Evolutionary conservation across 2,329 filamentous ascomycete genomes (phyloP).

Genomic region (Neopestalotiopsis sp.): DNA sequence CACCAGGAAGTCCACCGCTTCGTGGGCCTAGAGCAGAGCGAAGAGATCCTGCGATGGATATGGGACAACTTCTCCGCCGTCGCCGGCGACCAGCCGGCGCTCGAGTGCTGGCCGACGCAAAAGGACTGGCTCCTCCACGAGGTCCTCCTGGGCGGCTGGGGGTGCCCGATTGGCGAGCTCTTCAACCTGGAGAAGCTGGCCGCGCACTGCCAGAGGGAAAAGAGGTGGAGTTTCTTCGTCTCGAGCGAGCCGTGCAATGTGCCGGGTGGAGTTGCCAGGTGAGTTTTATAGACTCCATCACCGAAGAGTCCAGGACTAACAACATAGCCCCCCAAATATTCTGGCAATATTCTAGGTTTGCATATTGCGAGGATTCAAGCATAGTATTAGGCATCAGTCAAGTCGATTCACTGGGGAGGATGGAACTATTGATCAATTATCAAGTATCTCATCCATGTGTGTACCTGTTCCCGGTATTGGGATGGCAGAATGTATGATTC

Average conservation of each 20-base stretch:
- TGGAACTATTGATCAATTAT: not conserved
- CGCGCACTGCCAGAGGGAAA: conserved; percentile 39
- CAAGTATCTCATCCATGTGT: not conserved
- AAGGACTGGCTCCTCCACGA: conserved; percentile 43
- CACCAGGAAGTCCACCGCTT: conserved; percentile 47
- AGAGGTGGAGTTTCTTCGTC: conserved; percentile 52
- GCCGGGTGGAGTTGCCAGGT: conserved; percentile 40
- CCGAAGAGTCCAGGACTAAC: not conserved
- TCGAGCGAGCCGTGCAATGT: conserved; percentile 52
- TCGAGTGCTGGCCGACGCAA: conserved; percentile 42
- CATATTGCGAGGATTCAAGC: not conserved
- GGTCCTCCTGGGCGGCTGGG: conserved; percentile 53
- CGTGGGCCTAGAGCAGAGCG: conserved; percentile 52
- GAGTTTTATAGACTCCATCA: conserved; percentile 3
- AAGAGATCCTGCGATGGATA: conserved; percentile 47
- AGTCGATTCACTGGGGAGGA: not conserved
- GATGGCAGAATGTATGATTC: too few species aligned
- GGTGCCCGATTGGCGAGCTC: conserved; percentile 55
- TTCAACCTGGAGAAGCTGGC: conserved; percentile 53
- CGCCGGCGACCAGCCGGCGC: conserved; percentile 48
- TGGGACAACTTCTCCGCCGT: conserved; percentile 48
- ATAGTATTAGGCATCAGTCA: not conserved
- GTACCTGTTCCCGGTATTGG: not conserved
- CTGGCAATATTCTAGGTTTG: conserved; percentile 40
- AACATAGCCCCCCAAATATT: conserved; percentile 38